phyloP scores from a whole-genome alignment of 768 basidiomycete genomes.

The Gautieria morchelliformis region DNA sequence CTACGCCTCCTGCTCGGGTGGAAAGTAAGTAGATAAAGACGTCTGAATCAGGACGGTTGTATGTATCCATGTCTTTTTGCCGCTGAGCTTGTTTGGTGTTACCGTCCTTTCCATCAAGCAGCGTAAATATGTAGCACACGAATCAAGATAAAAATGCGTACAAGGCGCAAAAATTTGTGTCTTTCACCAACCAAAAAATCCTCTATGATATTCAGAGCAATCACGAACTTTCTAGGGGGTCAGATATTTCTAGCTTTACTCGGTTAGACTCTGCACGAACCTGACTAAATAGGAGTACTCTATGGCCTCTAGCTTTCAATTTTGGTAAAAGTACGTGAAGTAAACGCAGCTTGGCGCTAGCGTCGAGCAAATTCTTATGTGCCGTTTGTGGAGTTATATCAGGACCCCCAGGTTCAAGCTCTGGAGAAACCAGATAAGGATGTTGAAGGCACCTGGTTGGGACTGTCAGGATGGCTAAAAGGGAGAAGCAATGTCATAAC shows the following conservation, averaged over 20 bases:
- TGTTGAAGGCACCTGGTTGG: slow-evolving; percentile 72
- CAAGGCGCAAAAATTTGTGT: slow-evolving; percentile 69
- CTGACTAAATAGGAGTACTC: slow-evolving; percentile 87
- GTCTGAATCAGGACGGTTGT: slow-evolving; percentile 81
- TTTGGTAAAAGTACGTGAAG: slow-evolving; percentile 73
- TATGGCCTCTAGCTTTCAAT: slow-evolving; percentile 75
- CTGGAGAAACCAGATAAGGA: slow-evolving; percentile 74
- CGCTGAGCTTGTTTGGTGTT: slow-evolving; percentile 75
- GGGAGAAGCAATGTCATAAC: slow-evolving; percentile 16
- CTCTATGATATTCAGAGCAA: slow-evolving; percentile 79
- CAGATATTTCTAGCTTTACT: background rate
- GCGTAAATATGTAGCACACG: slow-evolving; percentile 4
- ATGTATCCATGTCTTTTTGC: slow-evolving; percentile 92
- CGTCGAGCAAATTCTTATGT: slow-evolving; percentile 74
- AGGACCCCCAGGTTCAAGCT: slow-evolving; percentile 60
- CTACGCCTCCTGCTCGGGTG: slow-evolving; percentile 89
- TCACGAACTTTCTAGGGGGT: slow-evolving; percentile 56
- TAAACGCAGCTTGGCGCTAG: slow-evolving; percentile 77
- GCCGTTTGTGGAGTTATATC: slow-evolving; percentile 41
- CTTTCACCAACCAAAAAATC: slow-evolving; percentile 82
- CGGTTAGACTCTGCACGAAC: slow-evolving; percentile 29
- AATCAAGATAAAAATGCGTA: slow-evolving; percentile 22
- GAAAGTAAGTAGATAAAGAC: slow-evolving; percentile 87
- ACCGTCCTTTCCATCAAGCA: slow-evolving; percentile 55
- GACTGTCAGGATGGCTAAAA: background rate